Conservation (phyloP, 768 basidiomycete species). For the Rhodocollybia butyracea region DNA sequence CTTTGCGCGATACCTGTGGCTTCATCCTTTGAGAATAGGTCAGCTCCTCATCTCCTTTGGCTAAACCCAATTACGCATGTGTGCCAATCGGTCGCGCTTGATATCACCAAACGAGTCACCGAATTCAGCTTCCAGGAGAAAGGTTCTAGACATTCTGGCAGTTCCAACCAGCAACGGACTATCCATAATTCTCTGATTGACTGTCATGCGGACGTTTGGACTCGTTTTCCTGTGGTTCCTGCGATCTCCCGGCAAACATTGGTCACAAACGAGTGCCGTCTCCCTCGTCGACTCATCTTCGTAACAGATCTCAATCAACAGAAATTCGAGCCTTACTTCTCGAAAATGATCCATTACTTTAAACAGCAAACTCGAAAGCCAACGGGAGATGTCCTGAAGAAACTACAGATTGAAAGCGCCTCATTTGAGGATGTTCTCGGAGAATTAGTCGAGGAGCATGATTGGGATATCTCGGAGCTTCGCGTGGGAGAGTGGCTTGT, state of each 20-base stretch:
- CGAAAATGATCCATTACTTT: slow-evolving; percentile 40
- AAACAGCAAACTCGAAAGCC: slow-evolving; percentile 53
- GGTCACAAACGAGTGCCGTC: slow-evolving; percentile 28
- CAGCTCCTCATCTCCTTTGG: slow-evolving; percentile 38
- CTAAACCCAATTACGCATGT: slow-evolving; percentile 29
- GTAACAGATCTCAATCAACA: slow-evolving; percentile 34
- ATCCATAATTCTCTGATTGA: slow-evolving; percentile 51
- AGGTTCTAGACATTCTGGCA: slow-evolving; percentile 16
- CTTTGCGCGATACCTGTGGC: slow-evolving; percentile 19
- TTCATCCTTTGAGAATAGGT: slow-evolving; percentile 44
- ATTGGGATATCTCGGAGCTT: slow-evolving; percentile 35
- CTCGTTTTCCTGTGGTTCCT: slow-evolving; percentile 54
- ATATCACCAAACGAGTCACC: slow-evolving; percentile 53
- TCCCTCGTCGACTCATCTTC: slow-evolving; percentile 36
- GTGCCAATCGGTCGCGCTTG: slow-evolving; percentile 41
- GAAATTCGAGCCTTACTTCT: slow-evolving; percentile 40
- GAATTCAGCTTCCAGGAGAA: slow-evolving; percentile 54
- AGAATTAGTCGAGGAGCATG: slow-evolving; percentile 10
- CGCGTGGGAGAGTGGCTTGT: slow-evolving; percentile 60
- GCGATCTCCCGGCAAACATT: slow-evolving; percentile 47
- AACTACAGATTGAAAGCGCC: slow-evolving; percentile 30
- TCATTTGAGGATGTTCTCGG: slow-evolving; percentile 24
- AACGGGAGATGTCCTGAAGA: slow-evolving; percentile 38
- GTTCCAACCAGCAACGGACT: slow-evolving; percentile 16
- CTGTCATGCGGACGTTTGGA: slow-evolving; percentile 57